phyloP scores from a whole-genome alignment of 352 stramenopile genomes.

The Phytophthora multivora region DNA sequence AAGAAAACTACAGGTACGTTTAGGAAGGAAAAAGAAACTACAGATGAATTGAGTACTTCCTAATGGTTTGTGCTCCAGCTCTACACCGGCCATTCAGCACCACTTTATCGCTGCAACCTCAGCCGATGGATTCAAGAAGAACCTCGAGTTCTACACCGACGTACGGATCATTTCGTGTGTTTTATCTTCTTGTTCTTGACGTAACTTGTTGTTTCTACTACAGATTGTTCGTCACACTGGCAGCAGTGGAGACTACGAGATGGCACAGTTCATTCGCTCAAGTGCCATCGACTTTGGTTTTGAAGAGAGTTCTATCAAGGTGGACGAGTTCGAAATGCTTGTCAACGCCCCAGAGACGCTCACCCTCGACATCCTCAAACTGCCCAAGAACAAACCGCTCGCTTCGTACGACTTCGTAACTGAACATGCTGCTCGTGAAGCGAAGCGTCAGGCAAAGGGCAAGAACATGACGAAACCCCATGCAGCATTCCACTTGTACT shows the following conservation, averaged over 20 bases:
- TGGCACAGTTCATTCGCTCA: constrained; percentile 78
- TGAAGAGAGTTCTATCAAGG: constrained; percentile 71
- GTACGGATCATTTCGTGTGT: constrained; percentile 24
- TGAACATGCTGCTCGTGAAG: constrained; percentile 23
- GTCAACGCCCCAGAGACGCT: constrained; percentile 74
- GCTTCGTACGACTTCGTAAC: constrained; percentile 33
- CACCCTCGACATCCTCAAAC: constrained; percentile 42
- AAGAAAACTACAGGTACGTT: constrained; percentile 74
- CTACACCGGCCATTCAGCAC: constrained; percentile 72
- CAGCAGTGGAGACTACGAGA: constrained; percentile 65
- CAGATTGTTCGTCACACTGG: constrained; percentile 66
- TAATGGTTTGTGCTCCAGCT: constrained; percentile 30
- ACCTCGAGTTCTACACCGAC: constrained; percentile 73
- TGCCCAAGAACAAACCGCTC: constrained; percentile 29
- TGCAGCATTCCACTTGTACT: constrained; percentile 83
- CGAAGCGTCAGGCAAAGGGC: constrained; percentile 34
- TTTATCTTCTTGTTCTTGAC: not conserved
- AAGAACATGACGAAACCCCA: constrained; percentile 37
- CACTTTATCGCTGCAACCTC: constrained; percentile 81
- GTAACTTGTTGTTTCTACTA: not conserved
- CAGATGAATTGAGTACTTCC: not conserved
- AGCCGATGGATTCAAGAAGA: constrained; percentile 64
- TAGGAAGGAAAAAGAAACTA: not conserved
- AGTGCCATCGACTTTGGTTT: constrained; percentile 79
- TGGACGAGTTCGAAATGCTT: constrained; percentile 87